These are phyloP conservation scores for Jimgerdemannia flammicorona DNA, from an alignment of 192 early-diverging fungal species.

Conservation along the genomic window DNA sequence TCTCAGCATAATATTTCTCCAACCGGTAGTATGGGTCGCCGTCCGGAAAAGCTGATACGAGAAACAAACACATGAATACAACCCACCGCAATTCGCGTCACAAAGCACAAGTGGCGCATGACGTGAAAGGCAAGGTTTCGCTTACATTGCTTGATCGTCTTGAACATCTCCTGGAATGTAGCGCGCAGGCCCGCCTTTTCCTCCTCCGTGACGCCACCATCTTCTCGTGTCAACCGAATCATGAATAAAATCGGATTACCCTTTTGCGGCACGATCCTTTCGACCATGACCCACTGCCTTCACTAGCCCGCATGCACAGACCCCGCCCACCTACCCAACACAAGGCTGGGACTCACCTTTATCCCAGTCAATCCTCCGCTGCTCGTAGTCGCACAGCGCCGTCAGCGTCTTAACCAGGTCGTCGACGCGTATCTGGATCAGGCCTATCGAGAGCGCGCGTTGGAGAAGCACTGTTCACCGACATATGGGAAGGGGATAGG, in stretches of 20 bases:
- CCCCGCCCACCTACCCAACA: neutral
- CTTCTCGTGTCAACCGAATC: no score
- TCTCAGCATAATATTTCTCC: slow-evolving; percentile 32
- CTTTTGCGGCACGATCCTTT: no score
- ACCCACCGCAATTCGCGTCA: no score
- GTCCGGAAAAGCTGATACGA: slow-evolving; percentile 19
- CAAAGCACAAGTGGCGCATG: no score
- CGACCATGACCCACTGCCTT: no score
- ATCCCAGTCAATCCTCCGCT: slow-evolving; percentile 29
- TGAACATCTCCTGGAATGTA: slow-evolving; percentile 24
- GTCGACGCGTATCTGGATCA: slow-evolving; percentile 25
- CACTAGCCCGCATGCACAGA: neutral
- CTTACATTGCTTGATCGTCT: slow-evolving; percentile 2
- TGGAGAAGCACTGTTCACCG: slow-evolving; percentile 13
- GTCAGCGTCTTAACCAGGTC: slow-evolving; percentile 30
- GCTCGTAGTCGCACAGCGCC: slow-evolving; percentile 33
- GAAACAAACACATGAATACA: neutral
- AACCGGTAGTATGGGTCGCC: slow-evolving; percentile 40
- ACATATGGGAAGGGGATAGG: no score
- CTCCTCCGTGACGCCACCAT: slow-evolving; percentile 5
- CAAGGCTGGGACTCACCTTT: slow-evolving; percentile 10
- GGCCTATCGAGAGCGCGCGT: slow-evolving; percentile 16
- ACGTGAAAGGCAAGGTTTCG: no score
- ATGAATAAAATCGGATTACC: no score
- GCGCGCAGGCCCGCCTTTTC: slow-evolving; percentile 17